Conservation (phyloP, 2,329 filamentous ascomycete species). For the Cladophialophora yegresii region DNA sequence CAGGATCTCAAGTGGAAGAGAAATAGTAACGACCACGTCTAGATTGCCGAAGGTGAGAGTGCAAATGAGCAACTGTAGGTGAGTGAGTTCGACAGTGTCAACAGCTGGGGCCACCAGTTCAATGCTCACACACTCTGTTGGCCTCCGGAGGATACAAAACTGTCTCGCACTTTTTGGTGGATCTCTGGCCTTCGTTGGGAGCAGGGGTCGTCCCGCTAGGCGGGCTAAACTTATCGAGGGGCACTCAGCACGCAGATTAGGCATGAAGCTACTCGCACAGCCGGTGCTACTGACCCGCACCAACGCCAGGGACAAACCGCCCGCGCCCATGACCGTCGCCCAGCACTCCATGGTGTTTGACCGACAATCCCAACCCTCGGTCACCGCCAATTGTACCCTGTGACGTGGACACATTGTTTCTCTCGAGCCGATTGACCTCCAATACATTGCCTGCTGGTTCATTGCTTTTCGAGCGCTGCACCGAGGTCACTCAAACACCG, state of each 20-base stretch:
- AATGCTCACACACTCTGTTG: slow-evolving; percentile 23
- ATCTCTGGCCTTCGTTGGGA: slow-evolving; percentile 24
- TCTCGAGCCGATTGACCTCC: background rate
- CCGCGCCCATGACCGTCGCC: slow-evolving; percentile 4
- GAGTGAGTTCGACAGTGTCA: slow-evolving; percentile 8
- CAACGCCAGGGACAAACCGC: slow-evolving; percentile 28
- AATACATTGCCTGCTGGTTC: background rate
- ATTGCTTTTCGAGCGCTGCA: background rate
- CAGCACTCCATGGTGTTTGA: slow-evolving; percentile 14
- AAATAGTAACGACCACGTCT: slow-evolving; percentile 10
- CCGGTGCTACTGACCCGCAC: slow-evolving; percentile 11
- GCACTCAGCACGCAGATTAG: slow-evolving; percentile 13
- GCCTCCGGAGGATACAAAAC: slow-evolving; percentile 26
- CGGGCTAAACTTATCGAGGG: slow-evolving; percentile 32
- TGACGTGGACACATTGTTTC: background rate
- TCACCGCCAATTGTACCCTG: slow-evolving; percentile 18
- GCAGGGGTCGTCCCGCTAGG: slow-evolving; percentile 21
- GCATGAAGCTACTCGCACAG: slow-evolving; percentile 1
- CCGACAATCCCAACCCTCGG: slow-evolving; percentile 19
- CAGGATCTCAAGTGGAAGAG: background rate
- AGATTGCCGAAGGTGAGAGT: slow-evolving; percentile 4
- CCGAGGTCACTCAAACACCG: slow-evolving; percentile 7
- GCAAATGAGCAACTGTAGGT: slow-evolving; percentile 14
- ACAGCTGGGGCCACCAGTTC: slow-evolving; percentile 14
- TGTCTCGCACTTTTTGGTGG: slow-evolving; percentile 24